Base-by-base conservation (phyloP, 306 rosid genomes). In the Dryas octopetala region DNA sequence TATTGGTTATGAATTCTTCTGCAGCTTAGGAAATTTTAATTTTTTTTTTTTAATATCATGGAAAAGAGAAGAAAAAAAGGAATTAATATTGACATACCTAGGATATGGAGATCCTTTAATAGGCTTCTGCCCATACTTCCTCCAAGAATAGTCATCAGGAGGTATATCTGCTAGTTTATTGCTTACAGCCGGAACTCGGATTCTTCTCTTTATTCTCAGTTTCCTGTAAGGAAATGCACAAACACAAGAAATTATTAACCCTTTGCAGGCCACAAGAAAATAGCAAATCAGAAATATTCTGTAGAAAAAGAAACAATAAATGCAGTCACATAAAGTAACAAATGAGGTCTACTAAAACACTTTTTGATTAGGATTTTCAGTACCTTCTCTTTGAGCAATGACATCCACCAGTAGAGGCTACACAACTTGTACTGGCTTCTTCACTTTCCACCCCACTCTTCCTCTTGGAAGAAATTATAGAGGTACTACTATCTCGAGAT, bases 41-140 rank as follows among this genome's bases (percentile, higher is more conserved):
- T 23, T 23, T 23, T 23, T 23, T 14, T 5, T 2, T 53, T 52
- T 53, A 19, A 52, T 53, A 0, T 28, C 17, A 55, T 55, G 32
- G 28, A n/a, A 15, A 17, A 45, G 68, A 60, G 19, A 65, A 4
- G 43, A n/a, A 32, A 2, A 32, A 32, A 32, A 32, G 1, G 38
- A 32, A 32, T 32, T 15, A 32, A 26, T 14, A 23, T 9, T 6
- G 23, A 23, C 41, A 47, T 67, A 76, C 80, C 74, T 76, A n/a
- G 80, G 80, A 76, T 68, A 61, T 47, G 80, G 80, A 48, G 80
- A 76, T 19, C 80, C 80, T 51, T 59, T 76, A 23, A 76, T 76
- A 66, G 74, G 74, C 67, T 76, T 68, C 53, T 76, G 80, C 40
- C 80, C 80, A 15, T 76, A 76, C 62, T 76, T 76, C 74, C 74